Evolutionary conservation across 345 rosid species (phyloP).

Genomic region (Arabidopsis arenosa): DNA sequence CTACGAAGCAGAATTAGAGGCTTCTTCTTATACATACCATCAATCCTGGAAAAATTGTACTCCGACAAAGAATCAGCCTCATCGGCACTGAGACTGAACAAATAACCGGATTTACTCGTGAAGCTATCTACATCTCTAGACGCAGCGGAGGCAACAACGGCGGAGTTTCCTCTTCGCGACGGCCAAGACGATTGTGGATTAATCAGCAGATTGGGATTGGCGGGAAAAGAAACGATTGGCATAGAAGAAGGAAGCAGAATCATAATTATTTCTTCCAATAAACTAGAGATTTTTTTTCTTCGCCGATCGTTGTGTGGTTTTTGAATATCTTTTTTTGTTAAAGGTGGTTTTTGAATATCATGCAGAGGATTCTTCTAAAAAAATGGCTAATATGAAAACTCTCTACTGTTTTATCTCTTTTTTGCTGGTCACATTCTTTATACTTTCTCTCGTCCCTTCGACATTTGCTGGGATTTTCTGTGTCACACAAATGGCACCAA

Average conservation of each 20-base stretch:
- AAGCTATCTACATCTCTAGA: constrained; percentile 63
- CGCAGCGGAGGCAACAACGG: constrained; percentile 37
- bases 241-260: constrained; percentile 44
- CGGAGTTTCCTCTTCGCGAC: constrained; percentile 34
- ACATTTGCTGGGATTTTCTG: constrained; percentile 26
- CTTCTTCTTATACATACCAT: constrained; percentile 60
- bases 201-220: constrained; percentile 38
- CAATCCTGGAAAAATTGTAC: constrained; percentile 60
- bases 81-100: constrained; percentile 63
- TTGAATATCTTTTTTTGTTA: too few species aligned
- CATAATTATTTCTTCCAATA: constrained; percentile 36
- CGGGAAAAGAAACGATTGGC: constrained; percentile 50
- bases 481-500: constrained; percentile 40
- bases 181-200: constrained; percentile 27
- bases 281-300: neutral
- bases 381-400: neutral
- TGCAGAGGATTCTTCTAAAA: neutral
- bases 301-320: neutral
- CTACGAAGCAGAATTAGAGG: constrained; percentile 77
- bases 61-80: constrained; percentile 70
- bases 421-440: constrained; percentile 38
- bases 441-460: constrained; percentile 5
- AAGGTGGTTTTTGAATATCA: constrained; percentile 13
- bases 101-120: constrained; percentile 84
- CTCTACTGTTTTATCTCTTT: constrained; percentile 7